Conservation (phyloP, 345 rosid species). For the Camelina neglecta region DNA sequence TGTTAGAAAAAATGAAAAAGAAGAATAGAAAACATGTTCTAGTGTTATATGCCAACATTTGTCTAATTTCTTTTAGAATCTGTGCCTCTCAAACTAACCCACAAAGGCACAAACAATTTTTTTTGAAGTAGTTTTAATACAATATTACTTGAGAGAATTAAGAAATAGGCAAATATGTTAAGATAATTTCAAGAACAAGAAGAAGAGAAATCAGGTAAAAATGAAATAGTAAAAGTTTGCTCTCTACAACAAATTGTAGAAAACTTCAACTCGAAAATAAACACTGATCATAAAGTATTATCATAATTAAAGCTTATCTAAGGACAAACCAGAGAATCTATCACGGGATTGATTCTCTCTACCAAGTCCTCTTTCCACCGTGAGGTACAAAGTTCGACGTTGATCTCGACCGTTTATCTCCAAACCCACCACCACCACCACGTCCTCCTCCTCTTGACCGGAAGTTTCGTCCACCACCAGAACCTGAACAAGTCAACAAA, state of each 20-base stretch:
- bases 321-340: slow-evolving; percentile 14
- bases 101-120: background rate
- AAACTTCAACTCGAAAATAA: slow-evolving; percentile 25
- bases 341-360: slow-evolving; percentile 3
- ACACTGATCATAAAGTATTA: slow-evolving; percentile 8
- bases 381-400: slow-evolving; percentile 78
- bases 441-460: slow-evolving; percentile 85
- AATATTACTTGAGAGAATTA: background rate
- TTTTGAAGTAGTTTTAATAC: background rate
- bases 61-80: no score
- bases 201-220: slow-evolving; percentile 15
- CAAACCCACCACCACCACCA: slow-evolving; percentile 62
- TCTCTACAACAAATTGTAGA: slow-evolving; percentile 28
- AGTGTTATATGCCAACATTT: background rate
- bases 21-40: background rate
- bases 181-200: background rate
- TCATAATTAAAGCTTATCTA: background rate
- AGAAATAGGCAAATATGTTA: background rate
- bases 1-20: background rate
- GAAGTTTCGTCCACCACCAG: slow-evolving; percentile 64
- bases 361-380: slow-evolving; percentile 74
- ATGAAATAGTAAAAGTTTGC: slow-evolving; percentile 11
- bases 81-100: no score
- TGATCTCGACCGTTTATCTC: slow-evolving; percentile 62
- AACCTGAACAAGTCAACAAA: slow-evolving; percentile 45